Evolutionary conservation across 176 grass and related monocot genomes (phyloP), one percentile per base, ranked within the genome.

Genomic region (Phyllostachys edulis): DNA sequence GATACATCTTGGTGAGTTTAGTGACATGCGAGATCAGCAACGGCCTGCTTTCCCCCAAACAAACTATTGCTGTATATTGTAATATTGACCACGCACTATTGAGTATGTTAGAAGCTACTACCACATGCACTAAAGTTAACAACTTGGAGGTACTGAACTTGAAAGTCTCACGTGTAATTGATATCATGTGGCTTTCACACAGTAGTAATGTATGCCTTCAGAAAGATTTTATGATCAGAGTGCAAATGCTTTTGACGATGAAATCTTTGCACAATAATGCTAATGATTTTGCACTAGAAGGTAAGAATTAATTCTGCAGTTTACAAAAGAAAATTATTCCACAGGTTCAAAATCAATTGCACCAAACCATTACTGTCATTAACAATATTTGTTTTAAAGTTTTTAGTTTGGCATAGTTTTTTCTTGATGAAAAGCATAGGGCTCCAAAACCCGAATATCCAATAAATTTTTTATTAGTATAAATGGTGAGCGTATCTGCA

Each of bases 71-170:
- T 45, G 9, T 42, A 9, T 45, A 41, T 41, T n/a, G n/a, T n/a
- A n/a, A 42, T 70, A 75, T 18, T 85, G 77, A 81, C 51, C 66
- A 42, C 63, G 13, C 62, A 69, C 52, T 23, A 69, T 45, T 56
- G 40, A 80, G 76, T 61, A 32, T 62, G 40, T 60, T 76, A 82
- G 26, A 69, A 82, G 83, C 78, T 72, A 57, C 78, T 72, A 77
- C 67, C 79, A 69, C 51, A 77, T 83, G 73, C 60, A 87, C 66
- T 49, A 82, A 90, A 82, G 79, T 74, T 83, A 87, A 62, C 80
- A 87, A 18, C 72, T 50, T 27, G 64, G 2, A 77, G 0, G 47
- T 49, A 45, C 47, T 17, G 66, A 57, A 23, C 46, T 20, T 49
- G 7, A 66, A 40, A 78, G 88, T 82, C 65, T 57, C n/a, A 5